Evolutionary conservation across 495 filamentous ascomycete genomes (phyloP), one percentile per base, ranked within the genome.

Genomic region (Bacidia rubella): DNA sequence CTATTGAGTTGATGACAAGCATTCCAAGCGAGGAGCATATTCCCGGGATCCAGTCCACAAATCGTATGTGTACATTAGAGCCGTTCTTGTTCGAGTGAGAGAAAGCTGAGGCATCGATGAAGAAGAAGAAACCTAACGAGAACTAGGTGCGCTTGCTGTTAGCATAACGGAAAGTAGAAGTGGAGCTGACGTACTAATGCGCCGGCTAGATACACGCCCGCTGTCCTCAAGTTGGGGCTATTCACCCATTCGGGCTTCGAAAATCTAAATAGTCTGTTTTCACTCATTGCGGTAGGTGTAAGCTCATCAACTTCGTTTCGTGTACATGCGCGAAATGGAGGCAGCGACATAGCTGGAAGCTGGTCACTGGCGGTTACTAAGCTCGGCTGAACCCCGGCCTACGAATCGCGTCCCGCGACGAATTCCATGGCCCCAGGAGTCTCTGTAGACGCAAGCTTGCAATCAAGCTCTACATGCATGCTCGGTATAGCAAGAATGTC

Each of bases 1-100:
- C 93, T 59, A 99, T 95, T 52, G 80, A 86, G 74, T 97, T 99
- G 78, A 99, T 97, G 54, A 97, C 88, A 7, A 97, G 83, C 93
- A 97, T 97, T 44, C 93, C 93, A 20, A 97, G 77, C 47, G 81
- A 76, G 43, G 80, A 85, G 74, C 94, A 99, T 72, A 99, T 94
- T 52, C 88, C 82, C 20, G 93, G 93, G 58, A 99, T 86, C 93
- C 93, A 99, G 76, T 99, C 93, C 62, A 97, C 78, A 68, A 97
- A 96, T 65, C 78, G 90, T 62, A 99, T 81, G 73, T 99, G 90
- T 49, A 95, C 77, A 65, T 79, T 67, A 19, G 84, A 85, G 49
- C 76, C 80, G 71, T 95, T 97, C 60, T 74, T 77, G 32, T 74
- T 52, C 53, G 85, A 88, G 61, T 83, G 80, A 49, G 87, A 94